phyloP scores from a whole-genome alignment of 192 early-diverging fungal species.

The Umbelopsis sp. region DNA sequence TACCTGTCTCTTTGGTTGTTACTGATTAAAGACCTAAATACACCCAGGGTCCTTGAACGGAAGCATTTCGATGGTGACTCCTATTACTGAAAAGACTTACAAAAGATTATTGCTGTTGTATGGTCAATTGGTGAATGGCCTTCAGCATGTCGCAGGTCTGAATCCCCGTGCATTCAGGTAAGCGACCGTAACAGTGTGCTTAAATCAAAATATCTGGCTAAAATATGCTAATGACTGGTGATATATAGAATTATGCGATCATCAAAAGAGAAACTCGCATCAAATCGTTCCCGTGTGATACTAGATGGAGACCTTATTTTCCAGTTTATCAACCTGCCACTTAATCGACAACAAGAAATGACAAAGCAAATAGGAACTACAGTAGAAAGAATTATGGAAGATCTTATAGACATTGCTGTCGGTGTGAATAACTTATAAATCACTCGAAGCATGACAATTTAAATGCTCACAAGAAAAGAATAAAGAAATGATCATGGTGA shows the following conservation, averaged over 20 bases:
- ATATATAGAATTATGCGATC: slow-evolving; percentile 34
- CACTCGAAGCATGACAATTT: too few relatives aligned
- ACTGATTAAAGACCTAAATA: slow-evolving; percentile 10
- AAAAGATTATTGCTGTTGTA: slow-evolving; percentile 87
- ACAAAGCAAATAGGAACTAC: slow-evolving; percentile 89
- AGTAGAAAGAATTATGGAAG: slow-evolving; percentile 80
- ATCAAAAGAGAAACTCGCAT: slow-evolving; percentile 66
- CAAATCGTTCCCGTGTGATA: slow-evolving; percentile 74
- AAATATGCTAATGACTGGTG: not conserved
- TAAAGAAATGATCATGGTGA: too few relatives aligned
- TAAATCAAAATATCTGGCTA: too few relatives aligned
- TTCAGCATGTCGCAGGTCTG: slow-evolving; percentile 84
- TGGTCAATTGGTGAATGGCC: slow-evolving; percentile 78
- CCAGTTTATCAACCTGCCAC: slow-evolving; percentile 66
- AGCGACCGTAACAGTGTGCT: not conserved
- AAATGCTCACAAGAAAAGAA: too few relatives aligned
- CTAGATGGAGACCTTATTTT: slow-evolving; percentile 88
- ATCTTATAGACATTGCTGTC: slow-evolving; percentile 66
- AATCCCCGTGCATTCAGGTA: slow-evolving; percentile 91
- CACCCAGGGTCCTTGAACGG: slow-evolving; percentile 68
- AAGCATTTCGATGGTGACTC: slow-evolving; percentile 63
- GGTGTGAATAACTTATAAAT: slow-evolving; percentile 77
- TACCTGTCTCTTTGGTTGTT: slow-evolving; percentile 9
- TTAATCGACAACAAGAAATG: slow-evolving; percentile 77
- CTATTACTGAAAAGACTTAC: slow-evolving; percentile 90